Percentiles rank a stretch among this genome's conserved stretches.
Evolutionary conservation across 2,329 filamentous ascomycete genomes (phyloP).

Genomic region (Aspergillus ochraceoroseus): DNA sequence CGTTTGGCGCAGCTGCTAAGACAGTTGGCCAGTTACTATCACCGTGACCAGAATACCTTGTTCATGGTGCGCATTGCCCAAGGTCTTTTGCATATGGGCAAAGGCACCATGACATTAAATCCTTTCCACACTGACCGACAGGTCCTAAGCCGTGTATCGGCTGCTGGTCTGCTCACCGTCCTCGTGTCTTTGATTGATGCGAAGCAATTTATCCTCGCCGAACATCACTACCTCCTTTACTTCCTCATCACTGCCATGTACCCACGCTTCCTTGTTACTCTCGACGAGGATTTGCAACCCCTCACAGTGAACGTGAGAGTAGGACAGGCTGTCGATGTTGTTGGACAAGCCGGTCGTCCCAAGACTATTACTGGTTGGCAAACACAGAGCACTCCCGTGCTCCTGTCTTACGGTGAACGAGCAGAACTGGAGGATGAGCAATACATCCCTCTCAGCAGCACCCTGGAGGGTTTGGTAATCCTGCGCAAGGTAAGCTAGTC

Average conservation of each 20-base stretch:
- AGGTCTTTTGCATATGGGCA: constrained; percentile 97
- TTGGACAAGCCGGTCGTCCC: constrained; percentile 90
- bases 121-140: constrained; percentile 99
- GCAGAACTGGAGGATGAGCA: constrained; percentile 97
- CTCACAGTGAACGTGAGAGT: constrained; percentile 94
- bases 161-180: constrained; percentile 82
- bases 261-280: constrained; percentile 89
- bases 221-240: constrained; percentile 90
- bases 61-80: constrained; percentile 99
- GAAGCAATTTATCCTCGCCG: constrained; percentile 71
- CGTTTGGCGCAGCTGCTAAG: constrained; percentile 88
- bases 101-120: constrained; percentile 90
- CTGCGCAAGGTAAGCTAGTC: constrained; percentile 74
- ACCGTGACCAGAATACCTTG: constrained; percentile 88
- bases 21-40: constrained; percentile 96
- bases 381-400: constrained; percentile 96
- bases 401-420: constrained; percentile 89
- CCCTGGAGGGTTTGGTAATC: constrained; percentile 90
- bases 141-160: constrained; percentile 84
- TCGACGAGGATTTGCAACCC: constrained; percentile 91
- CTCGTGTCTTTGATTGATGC: constrained; percentile 92
- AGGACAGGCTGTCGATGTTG: constrained; percentile 95
- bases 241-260: constrained; percentile 96
- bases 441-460: constrained; percentile 87
- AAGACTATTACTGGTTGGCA: constrained; percentile 99